phyloP scores from a whole-genome alignment of 2,329 filamentous ascomycete genomes.

The Pseudogymnoascus sp. region DNA sequence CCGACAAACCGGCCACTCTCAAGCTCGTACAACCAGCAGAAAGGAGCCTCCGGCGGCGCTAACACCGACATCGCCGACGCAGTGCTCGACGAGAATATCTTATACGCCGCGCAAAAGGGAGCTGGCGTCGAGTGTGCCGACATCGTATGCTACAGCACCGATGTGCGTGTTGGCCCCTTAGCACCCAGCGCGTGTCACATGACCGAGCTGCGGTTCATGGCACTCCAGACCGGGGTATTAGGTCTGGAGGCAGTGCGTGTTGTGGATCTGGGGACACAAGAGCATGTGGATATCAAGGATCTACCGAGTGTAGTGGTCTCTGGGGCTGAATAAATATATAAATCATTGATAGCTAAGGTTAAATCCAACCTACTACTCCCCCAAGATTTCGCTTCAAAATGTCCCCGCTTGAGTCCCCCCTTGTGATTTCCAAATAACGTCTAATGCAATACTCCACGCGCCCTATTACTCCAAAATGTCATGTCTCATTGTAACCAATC shows the following conservation, averaged over 20 bases:
- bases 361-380: constrained; percentile 2
- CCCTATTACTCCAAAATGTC: neutral
- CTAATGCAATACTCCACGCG: neutral
- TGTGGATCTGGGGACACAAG: constrained; percentile 64
- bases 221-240: constrained; percentile 55
- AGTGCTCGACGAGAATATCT: constrained; percentile 61
- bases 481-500: neutral
- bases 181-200: constrained; percentile 66
- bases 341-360: constrained; percentile 5
- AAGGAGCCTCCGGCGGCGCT: constrained; percentile 19
- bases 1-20: constrained; percentile 39
- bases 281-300: constrained; percentile 70
- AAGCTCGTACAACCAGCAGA: constrained; percentile 32
- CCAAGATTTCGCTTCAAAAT: constrained; percentile 5
- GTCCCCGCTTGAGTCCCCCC: neutral
- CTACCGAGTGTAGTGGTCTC: constrained; percentile 59
- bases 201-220: constrained; percentile 64
- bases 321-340: constrained; percentile 6
- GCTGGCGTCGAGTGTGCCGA: constrained; percentile 57
- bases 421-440: neutral
- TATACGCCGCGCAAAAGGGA: constrained; percentile 64
- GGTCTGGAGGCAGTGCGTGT: constrained; percentile 66
- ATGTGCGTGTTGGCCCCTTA: constrained; percentile 65
- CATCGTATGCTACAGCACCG: constrained; percentile 66
- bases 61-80: constrained; percentile 48